Base-by-base conservation (phyloP, 2,329 filamentous ascomycete genomes). In the Fusarium oligoseptatum region DNA sequence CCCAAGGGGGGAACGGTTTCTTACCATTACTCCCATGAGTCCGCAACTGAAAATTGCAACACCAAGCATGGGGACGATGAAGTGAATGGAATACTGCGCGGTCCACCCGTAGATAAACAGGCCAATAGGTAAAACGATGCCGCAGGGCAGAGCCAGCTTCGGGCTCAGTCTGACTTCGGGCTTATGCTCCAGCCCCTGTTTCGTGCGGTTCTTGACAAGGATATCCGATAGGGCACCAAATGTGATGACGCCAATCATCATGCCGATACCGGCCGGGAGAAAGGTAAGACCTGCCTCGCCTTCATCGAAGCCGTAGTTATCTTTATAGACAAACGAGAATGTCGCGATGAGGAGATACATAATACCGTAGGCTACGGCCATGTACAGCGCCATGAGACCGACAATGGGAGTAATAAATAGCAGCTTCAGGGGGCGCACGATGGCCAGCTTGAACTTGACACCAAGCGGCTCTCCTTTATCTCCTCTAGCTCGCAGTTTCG, bases 361-460 rank as follows among this genome's bases (percentile, higher is more conserved):
- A 48, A 91, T 88, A 0, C 89, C 89, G 75, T 90, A 91, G 75
- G 86, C 86, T 77, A 93, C 92, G 37, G 85, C 88, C 4, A 90
- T 88, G 78, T 93, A 93, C 0, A 93, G 77, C 1, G 90, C 88
- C 50, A 93, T 85, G 6, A 91, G 84, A 74, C 92, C 88, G 81
- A 90, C 92, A 68, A 93, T 92, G 0, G 92, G 92, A 6, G 90
- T 58, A 10, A 65, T 92, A 52, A 83, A 80, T 14, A 94, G 85
- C 39, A 94, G 84, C 75, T 90, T 87, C 56, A 92, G 85, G 0
- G 92, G 92, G 0, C 91, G 88, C 39, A 92, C 74, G 11, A 92
- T 83, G 77, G 91, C 93, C 74, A 92, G 92, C 55, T 88, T 83
- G 8, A 85, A 85, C 8, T 39, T 56, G 15, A 29, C 32, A 24